phyloP scores from a whole-genome alignment of 2,329 filamentous ascomycete genomes.

The Alternaria brassicicola region DNA sequence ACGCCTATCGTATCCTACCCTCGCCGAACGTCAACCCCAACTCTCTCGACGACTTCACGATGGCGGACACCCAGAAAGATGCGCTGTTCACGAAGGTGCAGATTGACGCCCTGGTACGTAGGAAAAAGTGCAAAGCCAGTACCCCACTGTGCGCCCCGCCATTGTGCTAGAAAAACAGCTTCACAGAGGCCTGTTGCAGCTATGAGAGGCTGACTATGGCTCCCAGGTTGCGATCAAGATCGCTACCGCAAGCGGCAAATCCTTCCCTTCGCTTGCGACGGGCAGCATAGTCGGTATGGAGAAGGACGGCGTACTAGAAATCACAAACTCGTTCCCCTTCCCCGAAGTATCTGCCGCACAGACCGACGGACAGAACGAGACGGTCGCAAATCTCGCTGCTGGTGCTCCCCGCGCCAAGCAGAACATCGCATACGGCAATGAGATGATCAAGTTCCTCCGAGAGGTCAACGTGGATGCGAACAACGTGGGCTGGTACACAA shows the following conservation, averaged over 20 bases:
- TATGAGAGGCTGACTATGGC: conserved; percentile 25
- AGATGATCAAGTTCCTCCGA: conserved; percentile 96
- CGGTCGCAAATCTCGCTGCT: conserved; percentile 68
- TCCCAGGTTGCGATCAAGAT: conserved; percentile 92
- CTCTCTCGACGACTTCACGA: conserved; percentile 28
- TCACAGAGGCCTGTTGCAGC: not conserved
- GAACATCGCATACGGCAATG: conserved; percentile 85
- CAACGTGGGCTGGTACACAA: conserved; percentile 98
- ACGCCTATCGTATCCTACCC: conserved; percentile 26
- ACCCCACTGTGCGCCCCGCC: conserved; percentile 40
- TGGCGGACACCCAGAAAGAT: conserved; percentile 48
- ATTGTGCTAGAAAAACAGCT: conserved; percentile 23
- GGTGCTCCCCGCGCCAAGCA: conserved; percentile 91
- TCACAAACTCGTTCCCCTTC: conserved; percentile 96
- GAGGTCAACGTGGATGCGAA: conserved; percentile 99
- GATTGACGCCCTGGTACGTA: conserved; percentile 87
- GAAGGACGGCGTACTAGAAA: conserved; percentile 76
- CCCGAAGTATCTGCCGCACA: conserved; percentile 76
- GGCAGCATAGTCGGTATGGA: conserved; percentile 95
- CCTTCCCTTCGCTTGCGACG: conserved; percentile 87
- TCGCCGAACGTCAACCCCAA: conserved; percentile 18
- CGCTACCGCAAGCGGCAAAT: conserved; percentile 89
- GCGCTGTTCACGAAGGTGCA: conserved; percentile 81
- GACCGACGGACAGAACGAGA: conserved; percentile 51
- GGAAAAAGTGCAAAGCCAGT: conserved; percentile 42